Base-by-base conservation (phyloP, 2,329 filamentous ascomycete species). In the Pseudogymnoascus sp. region DNA sequence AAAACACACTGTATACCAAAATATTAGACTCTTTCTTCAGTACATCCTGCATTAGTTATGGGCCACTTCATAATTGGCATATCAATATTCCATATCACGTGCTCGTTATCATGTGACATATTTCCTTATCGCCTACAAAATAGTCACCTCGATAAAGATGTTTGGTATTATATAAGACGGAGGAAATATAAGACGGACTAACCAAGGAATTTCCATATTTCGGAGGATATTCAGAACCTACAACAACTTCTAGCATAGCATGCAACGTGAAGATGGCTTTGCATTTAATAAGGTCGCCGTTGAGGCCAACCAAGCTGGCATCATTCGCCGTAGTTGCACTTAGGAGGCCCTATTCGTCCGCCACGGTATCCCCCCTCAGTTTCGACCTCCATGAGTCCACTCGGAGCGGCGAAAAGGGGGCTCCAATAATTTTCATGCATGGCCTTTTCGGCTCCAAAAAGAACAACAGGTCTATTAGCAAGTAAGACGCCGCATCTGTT, bases 371-470 rank as follows among this genome's bases (percentile, higher is more conserved):
- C 11, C 50, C 50, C n/a, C 76, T 92, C 37, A 82, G 82, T 1
- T 91, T 84, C 73, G 88, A 91, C 70, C 78, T 89, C 46, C 86
- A 91, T 72, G 78, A 83, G 70, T 85, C 89, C n/a, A 62, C 67
- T 1, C 59, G 19, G 11, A 74, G 76, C 26, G 72, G 75, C 62
- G 74, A 79, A 71, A 75, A 77, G 65, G 74, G 75, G 35, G 71
- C 78, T 40, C 90, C 93, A 1, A 91, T 98, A 67, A 77, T 98
- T 66, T 89, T 98, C 68, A 85, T 98, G 72, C 93, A 98, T 74
- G 93, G 95, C 1, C 81, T 98, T 10, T 97, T 98, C 72, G 93
- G 93, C 19, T 96, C 91, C 38, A 96, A 96, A 79, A 92, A 91
- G 79, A 98, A 98, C 74, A 96, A 97, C 74, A 82, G 93, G 75